Conservation (phyloP, 2,329 filamentous ascomycete genomes). For the Bipolaris bicolor region DNA sequence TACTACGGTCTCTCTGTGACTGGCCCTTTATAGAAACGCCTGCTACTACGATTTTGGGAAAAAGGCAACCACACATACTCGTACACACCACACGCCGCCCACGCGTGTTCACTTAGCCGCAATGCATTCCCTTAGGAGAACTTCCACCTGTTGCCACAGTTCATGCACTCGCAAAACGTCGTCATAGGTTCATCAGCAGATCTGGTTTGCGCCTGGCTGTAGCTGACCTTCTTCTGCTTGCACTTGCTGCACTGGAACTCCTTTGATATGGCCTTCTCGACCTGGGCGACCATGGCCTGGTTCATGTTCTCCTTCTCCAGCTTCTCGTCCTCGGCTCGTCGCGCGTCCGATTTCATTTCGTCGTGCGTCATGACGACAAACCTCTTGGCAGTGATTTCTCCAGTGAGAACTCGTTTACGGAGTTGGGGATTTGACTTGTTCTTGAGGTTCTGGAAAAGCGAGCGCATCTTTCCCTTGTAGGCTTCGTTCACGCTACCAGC, state of each 20-base stretch:
- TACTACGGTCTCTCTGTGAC: neutral
- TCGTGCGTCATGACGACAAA: constrained; percentile 90
- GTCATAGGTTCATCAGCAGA: constrained; percentile 88
- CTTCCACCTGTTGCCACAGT: constrained; percentile 60
- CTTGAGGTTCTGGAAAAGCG: constrained; percentile 93
- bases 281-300: constrained; percentile 92
- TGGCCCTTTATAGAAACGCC: neutral
- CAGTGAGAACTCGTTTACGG: constrained; percentile 74
- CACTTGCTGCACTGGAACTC: constrained; percentile 90
- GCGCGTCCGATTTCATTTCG: constrained; percentile 87
- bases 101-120: neutral
- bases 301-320: constrained; percentile 94
- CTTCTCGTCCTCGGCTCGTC: constrained; percentile 74
- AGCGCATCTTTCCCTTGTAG: constrained; percentile 89
- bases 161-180: constrained; percentile 62
- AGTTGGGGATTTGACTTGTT: constrained; percentile 84
- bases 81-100: neutral
- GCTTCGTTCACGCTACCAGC: constrained; percentile 73
- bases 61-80: neutral
- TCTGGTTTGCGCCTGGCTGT: constrained; percentile 93
- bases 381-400: constrained; percentile 71
- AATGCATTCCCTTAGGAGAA: constrained; percentile 35
- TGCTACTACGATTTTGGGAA: neutral
- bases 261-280: constrained; percentile 87
- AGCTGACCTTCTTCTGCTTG: constrained; percentile 91